These are phyloP conservation scores for Capronia coronata DNA, from an alignment of 2,329 filamentous ascomycete species.

Conservation along the genomic window DNA sequence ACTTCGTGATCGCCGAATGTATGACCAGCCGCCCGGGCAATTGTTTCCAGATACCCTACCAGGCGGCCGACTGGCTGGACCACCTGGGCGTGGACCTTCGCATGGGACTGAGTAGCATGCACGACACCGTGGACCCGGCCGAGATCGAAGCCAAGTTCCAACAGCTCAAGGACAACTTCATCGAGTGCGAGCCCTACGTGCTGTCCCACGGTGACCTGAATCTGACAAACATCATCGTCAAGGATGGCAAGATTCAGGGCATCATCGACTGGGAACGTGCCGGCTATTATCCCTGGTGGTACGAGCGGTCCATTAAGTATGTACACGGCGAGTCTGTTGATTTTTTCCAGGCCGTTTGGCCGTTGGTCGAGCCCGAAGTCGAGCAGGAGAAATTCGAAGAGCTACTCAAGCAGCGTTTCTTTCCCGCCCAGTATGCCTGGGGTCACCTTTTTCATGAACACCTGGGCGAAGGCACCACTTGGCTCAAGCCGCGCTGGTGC, in stretches of 20 bases:
- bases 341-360: no score
- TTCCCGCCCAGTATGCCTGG: no score
- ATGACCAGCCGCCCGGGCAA: neutral
- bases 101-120: neutral
- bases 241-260: constrained; percentile 27
- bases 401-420: no score
- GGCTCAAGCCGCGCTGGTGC: no score
- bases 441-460: no score
- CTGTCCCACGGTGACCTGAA: constrained; percentile 31
- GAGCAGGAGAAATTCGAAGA: no score
- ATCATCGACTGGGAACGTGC: constrained; percentile 30
- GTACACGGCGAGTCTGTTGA: no score
- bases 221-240: constrained; percentile 30
- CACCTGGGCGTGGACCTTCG: constrained; percentile 2
- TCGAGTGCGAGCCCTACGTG: constrained; percentile 27
- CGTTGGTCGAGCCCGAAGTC: no score
- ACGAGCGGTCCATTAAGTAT: neutral
- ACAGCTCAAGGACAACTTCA: constrained; percentile 14
- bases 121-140: neutral
- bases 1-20: neutral
- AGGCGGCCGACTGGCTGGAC: constrained; percentile 10
- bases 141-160: constrained; percentile 11
- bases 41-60: constrained; percentile 9
- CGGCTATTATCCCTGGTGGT: constrained; percentile 28
- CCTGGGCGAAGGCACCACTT: no score